Percentiles rank a stretch among this genome's conserved stretches.
Evolutionary conservation across 2,329 filamentous ascomycete genomes (phyloP).

Genomic region (Nothopassalora personata): DNA sequence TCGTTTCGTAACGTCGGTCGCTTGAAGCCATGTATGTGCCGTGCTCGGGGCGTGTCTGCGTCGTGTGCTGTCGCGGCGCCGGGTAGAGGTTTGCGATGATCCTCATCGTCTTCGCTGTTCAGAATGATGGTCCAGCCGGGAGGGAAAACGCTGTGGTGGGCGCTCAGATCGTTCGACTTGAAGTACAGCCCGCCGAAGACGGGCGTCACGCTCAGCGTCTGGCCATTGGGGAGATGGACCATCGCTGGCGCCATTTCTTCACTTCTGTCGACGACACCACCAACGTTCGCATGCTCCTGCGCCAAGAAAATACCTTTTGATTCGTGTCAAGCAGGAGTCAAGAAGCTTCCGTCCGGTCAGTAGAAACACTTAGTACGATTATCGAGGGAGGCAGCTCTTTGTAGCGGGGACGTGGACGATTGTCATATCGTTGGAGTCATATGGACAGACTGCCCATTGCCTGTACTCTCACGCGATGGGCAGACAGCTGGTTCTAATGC

Average conservation of each 20-base stretch:
- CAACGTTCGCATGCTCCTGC: background rate
- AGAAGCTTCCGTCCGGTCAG: background rate
- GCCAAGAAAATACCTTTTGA: background rate
- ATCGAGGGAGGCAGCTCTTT: too few relatives aligned
- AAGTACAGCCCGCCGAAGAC: conserved; percentile 91
- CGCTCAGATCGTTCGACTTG: conserved; percentile 71
- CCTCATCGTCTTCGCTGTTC: conserved; percentile 57
- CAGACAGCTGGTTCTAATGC: too few relatives aligned
- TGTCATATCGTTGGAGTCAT: too few relatives aligned
- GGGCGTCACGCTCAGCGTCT: conserved; percentile 71
- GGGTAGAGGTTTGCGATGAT: conserved; percentile 12
- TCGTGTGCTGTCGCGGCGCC: conserved; percentile 13
- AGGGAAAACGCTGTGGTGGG: conserved; percentile 66
- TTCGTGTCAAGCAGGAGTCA: background rate
- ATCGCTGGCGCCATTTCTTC: conserved; percentile 40
- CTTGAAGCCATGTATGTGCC: conserved; percentile 60
- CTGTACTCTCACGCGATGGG: too few relatives aligned
- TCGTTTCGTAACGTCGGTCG: conserved; percentile 72
- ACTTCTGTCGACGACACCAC: background rate
- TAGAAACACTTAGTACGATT: too few relatives aligned
- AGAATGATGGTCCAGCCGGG: conserved; percentile 87
- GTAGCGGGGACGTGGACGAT: too few relatives aligned
- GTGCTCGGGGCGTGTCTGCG: conserved; percentile 25
- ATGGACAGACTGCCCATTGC: too few relatives aligned
- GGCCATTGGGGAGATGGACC: conserved; percentile 79